A percentile compares a stretch with the other conserved stretches of the same genome.
phyloP scores from a whole-genome alignment of 306 rosid species.

The Canavalia gladiata region DNA sequence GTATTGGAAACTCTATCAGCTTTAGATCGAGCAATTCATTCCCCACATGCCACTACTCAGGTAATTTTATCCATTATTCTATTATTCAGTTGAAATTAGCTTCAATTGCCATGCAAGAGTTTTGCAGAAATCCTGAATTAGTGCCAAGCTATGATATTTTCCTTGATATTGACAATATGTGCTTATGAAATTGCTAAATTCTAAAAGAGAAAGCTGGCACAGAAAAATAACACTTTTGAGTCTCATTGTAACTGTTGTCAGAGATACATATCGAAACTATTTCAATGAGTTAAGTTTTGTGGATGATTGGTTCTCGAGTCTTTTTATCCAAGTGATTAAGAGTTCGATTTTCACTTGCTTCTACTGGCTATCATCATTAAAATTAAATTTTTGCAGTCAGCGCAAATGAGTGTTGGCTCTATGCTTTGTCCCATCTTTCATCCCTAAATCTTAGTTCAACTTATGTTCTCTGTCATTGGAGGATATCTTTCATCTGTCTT shows the following conservation, averaged over 20 bases:
- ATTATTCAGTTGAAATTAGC: conserved; percentile 17
- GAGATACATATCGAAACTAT: conserved; percentile 8
- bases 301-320: background rate
- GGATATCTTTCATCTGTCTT: background rate
- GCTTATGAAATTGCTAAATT: conserved; percentile 20
- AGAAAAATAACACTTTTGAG: conserved; percentile 4
- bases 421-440: background rate
- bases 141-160: background rate
- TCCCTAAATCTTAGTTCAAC: background rate
- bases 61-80: conserved; percentile 51
- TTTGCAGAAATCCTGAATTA: conserved; percentile 39
- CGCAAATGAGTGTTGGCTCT: background rate
- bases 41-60: conserved; percentile 98
- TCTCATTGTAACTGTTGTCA: background rate
- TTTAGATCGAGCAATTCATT: conserved; percentile 94
- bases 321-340: conserved; percentile 6
- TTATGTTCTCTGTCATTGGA: background rate
- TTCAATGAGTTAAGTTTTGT: background rate
- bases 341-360: conserved; percentile 12
- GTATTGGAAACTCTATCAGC: conserved; percentile 98
- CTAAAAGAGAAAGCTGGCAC: conserved; percentile 31
- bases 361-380: background rate
- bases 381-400: background rate
- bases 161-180: conserved; percentile 26
- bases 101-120: conserved; percentile 32